phyloP scores from a whole-genome alignment of 2,329 filamentous ascomycete genomes.

The Xylaria sp. region DNA sequence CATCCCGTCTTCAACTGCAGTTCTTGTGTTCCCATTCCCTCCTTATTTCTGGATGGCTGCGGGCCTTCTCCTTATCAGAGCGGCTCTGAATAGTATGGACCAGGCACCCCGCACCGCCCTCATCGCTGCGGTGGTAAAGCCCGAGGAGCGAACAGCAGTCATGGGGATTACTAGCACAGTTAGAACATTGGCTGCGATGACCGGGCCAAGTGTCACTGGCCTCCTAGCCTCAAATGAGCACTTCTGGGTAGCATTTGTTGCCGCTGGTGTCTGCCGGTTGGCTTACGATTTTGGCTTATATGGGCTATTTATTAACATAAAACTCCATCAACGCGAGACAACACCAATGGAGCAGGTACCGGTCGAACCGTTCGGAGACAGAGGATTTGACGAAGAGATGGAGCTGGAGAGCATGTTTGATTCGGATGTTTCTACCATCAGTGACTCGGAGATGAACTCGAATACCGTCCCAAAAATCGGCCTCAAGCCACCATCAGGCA shows the following conservation, averaged over 20 bases:
- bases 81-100: conserved; percentile 74
- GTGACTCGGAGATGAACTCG: background rate
- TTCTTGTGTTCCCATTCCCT: conserved; percentile 68
- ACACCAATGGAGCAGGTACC: conserved; percentile 28
- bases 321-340: conserved; percentile 58
- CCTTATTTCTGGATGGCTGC: conserved; percentile 61
- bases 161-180: conserved; percentile 74
- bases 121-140: conserved; percentile 72
- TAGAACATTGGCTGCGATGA: conserved; percentile 66
- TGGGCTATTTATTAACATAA: conserved; percentile 68
- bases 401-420: conserved; percentile 40
- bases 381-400: conserved; percentile 40
- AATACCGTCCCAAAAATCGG: conserved; percentile 2
- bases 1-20: conserved; percentile 69
- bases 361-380: conserved; percentile 6
- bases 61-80: conserved; percentile 65
- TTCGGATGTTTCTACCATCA: conserved; percentile 28
- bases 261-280: conserved; percentile 62
- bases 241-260: conserved; percentile 72
- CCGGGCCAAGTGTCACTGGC: conserved; percentile 65
- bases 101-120: conserved; percentile 73
- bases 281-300: conserved; percentile 69
- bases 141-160: conserved; percentile 73
- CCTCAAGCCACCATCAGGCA: conserved; percentile 50
- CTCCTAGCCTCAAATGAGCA: conserved; percentile 60